Conservation (phyloP, 2,329 filamentous ascomycete genomes). For the Alternaria arbusti region DNA sequence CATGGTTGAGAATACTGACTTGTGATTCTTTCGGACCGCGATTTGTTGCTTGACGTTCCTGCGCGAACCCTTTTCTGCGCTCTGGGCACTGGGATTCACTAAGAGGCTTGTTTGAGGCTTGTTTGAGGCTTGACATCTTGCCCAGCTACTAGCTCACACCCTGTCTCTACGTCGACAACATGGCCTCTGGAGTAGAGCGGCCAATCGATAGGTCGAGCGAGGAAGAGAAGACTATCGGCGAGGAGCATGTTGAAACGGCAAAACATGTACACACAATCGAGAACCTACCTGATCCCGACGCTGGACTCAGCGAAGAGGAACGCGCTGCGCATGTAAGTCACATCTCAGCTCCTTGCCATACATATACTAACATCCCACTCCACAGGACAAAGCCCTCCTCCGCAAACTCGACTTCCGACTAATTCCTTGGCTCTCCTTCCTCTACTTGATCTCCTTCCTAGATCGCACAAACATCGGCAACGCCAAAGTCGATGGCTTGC, state of each 20-base stretch:
- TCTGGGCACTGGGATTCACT: background rate
- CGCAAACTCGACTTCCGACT: slow-evolving; percentile 67
- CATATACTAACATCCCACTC: background rate
- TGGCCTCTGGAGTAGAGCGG: slow-evolving; percentile 31
- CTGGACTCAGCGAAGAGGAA: slow-evolving; percentile 68
- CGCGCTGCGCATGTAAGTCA: slow-evolving; percentile 63
- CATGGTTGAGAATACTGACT: background rate
- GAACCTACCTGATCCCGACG: slow-evolving; percentile 64
- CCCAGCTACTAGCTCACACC: background rate
- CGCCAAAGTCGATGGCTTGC: slow-evolving; percentile 66
- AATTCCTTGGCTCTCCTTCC: slow-evolving; percentile 71
- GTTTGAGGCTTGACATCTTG: background rate
- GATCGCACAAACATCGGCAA: slow-evolving; percentile 78
- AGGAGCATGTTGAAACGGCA: slow-evolving; percentile 12
- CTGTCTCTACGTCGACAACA: background rate
- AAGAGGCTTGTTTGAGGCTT: background rate
- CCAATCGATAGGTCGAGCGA: slow-evolving; percentile 23
- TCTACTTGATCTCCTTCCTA: slow-evolving; percentile 78
- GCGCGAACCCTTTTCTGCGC: background rate
- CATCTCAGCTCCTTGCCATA: background rate
- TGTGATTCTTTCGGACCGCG: background rate
- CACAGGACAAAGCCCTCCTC: slow-evolving; percentile 66
- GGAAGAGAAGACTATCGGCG: slow-evolving; percentile 28
- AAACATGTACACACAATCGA: slow-evolving; percentile 21
- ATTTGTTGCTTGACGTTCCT: background rate